Conservation (phyloP, 257 asterid species). For the Cynanchum wilfordii region DNA sequence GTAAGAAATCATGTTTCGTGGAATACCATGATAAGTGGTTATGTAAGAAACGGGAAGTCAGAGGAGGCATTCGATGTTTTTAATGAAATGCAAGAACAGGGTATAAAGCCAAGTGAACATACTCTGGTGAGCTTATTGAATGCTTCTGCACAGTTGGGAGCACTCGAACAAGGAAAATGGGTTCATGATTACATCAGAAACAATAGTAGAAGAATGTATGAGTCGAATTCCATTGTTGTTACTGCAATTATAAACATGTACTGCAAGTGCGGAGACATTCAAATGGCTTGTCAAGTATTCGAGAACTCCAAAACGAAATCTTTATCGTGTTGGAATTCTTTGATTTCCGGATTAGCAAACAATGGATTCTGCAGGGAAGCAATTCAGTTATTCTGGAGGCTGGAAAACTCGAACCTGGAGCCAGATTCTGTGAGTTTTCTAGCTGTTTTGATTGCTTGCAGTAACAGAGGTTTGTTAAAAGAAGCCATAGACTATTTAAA, state of each 20-base stretch:
- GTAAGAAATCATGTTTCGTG: slow-evolving; percentile 54
- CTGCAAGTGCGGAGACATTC: slow-evolving; percentile 52
- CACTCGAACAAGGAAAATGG: slow-evolving; percentile 68
- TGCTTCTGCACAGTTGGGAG: slow-evolving; percentile 61
- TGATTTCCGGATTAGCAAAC: slow-evolving; percentile 65
- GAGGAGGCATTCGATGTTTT: slow-evolving; percentile 52
- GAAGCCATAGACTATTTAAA: slow-evolving; percentile 44
- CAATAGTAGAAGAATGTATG: slow-evolving; percentile 30
- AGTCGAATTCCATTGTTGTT: slow-evolving; percentile 39
- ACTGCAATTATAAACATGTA: slow-evolving; percentile 68
- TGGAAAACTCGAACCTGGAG: slow-evolving; percentile 30
- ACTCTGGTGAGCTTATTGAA: slow-evolving; percentile 59
- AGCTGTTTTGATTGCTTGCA: slow-evolving; percentile 47
- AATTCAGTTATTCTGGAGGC: slow-evolving; percentile 39
- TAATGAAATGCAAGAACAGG: slow-evolving; percentile 34
- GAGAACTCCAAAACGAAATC: slow-evolving; percentile 30
- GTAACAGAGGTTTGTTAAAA: slow-evolving; percentile 44
- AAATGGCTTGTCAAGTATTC: slow-evolving; percentile 34
- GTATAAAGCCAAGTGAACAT: slow-evolving; percentile 42
- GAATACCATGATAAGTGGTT: slow-evolving; percentile 70
- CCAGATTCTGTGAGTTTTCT: slow-evolving; percentile 56
- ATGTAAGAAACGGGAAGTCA: slow-evolving; percentile 63
- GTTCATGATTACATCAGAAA: slow-evolving; percentile 47
- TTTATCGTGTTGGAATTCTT: slow-evolving; percentile 63
- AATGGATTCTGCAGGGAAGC: slow-evolving; percentile 48